These are phyloP conservation scores for Dactylorhiza incarnata DNA, from an alignment of 106 monocot species.

Conservation along the genomic window DNA sequence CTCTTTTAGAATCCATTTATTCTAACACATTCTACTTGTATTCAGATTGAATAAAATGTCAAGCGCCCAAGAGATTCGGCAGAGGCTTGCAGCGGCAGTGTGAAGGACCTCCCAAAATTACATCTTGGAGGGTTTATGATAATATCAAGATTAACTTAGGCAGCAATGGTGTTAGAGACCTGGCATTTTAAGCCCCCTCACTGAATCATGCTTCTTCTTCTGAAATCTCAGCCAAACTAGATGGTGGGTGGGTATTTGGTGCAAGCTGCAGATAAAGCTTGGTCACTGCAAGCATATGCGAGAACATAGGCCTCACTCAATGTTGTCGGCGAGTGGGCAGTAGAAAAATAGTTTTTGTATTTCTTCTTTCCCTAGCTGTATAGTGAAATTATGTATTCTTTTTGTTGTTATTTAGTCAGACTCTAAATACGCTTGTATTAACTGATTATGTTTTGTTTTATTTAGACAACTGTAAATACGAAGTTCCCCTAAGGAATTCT, in stretches of 20 bases:
- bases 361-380: no score
- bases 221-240: background rate
- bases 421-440: no score
- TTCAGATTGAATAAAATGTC: background rate
- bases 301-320: background rate
- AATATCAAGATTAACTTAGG: background rate
- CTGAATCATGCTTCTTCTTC: no score
- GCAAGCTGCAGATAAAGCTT: background rate
- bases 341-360: no score
- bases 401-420: no score
- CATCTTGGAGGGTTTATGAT: background rate
- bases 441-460: no score
- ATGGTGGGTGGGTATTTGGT: background rate
- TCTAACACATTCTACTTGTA: background rate
- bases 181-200: no score
- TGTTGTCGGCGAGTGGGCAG: no score
- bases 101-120: background rate
- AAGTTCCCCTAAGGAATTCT: no score
- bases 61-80: background rate
- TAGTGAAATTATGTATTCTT: no score
- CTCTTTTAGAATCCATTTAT: background rate
- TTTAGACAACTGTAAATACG: no score
- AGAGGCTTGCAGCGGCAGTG: background rate
- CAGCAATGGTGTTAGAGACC: background rate
- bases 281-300: background rate